A percentile compares a stretch with the other conserved stretches of the same genome.
Evolutionary conservation across 306 rosid genomes (phyloP).

Genomic region (apple (Malus domestica)): ASM211411v1 NC_041790.1:17193001-17193500

Average conservation of each 20-base stretch:
- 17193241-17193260: slow-evolving; percentile 26
- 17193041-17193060: slow-evolving; percentile 33
- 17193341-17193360: background rate
- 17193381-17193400: slow-evolving; percentile 31
- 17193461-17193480: slow-evolving; percentile 20
- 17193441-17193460: slow-evolving; percentile 25
- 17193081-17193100: slow-evolving; percentile 42
- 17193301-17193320: slow-evolving; percentile 35
- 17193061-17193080: slow-evolving; percentile 42
- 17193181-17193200: slow-evolving; percentile 28
- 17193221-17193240: slow-evolving; percentile 41
- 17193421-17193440: slow-evolving; percentile 18
- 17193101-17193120: slow-evolving; percentile 50
- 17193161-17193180: slow-evolving; percentile 19
- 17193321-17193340: slow-evolving; percentile 27
- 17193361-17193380: slow-evolving; percentile 32
- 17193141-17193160: slow-evolving; percentile 19
- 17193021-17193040: slow-evolving; percentile 33
- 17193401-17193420: slow-evolving; percentile 22
- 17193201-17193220: slow-evolving; percentile 2
- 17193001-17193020: slow-evolving; percentile 35
- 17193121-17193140: slow-evolving; percentile 41
- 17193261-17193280: slow-evolving; percentile 44
- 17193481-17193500: slow-evolving; percentile 25
- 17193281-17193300: slow-evolving; percentile 39